Base-by-base conservation (phyloP, 73 alveolate species). In the Paraurostyla sp. region DNA sequence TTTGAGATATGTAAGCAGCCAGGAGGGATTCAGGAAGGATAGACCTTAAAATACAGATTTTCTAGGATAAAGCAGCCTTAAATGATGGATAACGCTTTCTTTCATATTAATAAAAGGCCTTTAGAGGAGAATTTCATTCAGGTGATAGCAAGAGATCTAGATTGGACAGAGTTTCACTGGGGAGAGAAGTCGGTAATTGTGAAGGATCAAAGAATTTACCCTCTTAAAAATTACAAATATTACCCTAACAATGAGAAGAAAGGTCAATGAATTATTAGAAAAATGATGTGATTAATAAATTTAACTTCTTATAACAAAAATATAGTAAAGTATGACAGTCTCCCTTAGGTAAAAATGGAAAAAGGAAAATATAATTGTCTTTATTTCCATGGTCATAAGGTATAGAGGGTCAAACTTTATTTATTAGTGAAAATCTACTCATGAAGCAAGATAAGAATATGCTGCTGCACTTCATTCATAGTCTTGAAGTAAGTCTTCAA, bases 121-220 rank as follows among this genome's bases (percentile, higher is more conserved):
- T 46, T 59, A 68, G 86, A 83, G 6, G 57, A 52, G 62, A 22
- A 38, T 27, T 45, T 91, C 69, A 40, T 91, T 50, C 80, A 86
- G 13, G 90, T 76, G 33, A 85, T 96, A 23, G 88, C 62, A 63
- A 84, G 82, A 48, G 86, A 82, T 82, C 84, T 96, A 25, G 97
- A 96, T 60, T 96, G 99, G 99, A 88, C 85, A 58, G 98, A 96
- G 43, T 88, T 96, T 15, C 69, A 76, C 13, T 96, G 99, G 99
- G 97, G 98, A 22, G 97, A 92, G 84, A 89, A 65, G 35, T 71
- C 96, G 25, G 78, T 95, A 50, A 90, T 78, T 75, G 84, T 94
- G 32, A 89, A 94, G 45, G 97, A 92, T 83, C 54, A 59, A 0
- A 83, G 76, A 42, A 89, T 85, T 48, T 91, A 76, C 45, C 95